Evolutionary conservation across 129 eudicot genomes (phyloP), one percentile per base, ranked within the genome.

Genomic region (Gnaphalium uliginosum): DNA sequence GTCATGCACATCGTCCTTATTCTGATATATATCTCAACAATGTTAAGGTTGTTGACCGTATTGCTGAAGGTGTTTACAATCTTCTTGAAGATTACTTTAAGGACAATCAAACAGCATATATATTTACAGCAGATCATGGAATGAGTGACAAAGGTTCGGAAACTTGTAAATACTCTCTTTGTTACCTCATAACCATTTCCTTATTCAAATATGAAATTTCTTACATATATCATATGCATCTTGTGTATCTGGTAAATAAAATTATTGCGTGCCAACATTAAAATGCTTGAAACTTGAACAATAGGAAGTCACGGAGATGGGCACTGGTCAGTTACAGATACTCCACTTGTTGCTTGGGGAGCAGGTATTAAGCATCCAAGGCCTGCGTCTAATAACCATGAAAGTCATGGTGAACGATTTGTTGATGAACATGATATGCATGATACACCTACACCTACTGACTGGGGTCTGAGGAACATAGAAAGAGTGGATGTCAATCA

Each of bases 291-390:
- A 19, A 33, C 60, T 54, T 75, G 83, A 54, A 58, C 61, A 30
- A 68, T 74, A 95, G 99, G 99, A 64, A 95, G 99, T 78, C 99
- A 91, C 71, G 97, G 99, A 81, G 99, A 95, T 79, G 99, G 99
- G 61, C 99, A 95, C 56, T 94, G 89, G 71, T 77, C 99, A 57
- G 87, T 86, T 86, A 95, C 97, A 68, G 96, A 91, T 65, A 91
- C 99, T 17, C 99, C 99, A 43, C 99, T 95, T 73, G 97, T 95
- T 81, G 97, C 80, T 75, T 95, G 97, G 99, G 99, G 99, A 81
- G 99, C 99, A 33, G 99, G 99, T 80, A 86, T 95, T 26, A 80
- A 85, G 71, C 74, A 80, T 81, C 92, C 99, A 41, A 82, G 41
- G 82, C 88, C 89, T 4, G 70, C 76, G 60, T 86, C 91, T 35